Evolutionary conservation across 2,329 filamentous ascomycete genomes (phyloP), one percentile per base, ranked within the genome.

Genomic region (Fusarium brachygibbosum): DNA sequence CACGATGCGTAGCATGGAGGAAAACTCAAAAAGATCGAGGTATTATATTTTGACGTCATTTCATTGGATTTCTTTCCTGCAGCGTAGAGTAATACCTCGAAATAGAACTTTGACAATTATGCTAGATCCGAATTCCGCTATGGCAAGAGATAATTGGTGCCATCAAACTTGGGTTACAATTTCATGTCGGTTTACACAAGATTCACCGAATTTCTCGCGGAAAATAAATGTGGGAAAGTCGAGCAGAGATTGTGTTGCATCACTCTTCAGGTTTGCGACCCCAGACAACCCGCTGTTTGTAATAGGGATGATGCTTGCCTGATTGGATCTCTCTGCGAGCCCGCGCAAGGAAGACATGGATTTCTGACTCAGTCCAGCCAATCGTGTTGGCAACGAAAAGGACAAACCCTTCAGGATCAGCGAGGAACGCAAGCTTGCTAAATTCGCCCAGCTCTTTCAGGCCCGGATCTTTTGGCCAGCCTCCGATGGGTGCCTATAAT

Each of bases 371-470:
- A 2, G 29, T 25, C 59, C 59, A 63, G 2, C 59, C 59, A 4
- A 63, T 63, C 0, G 59, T 63, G 4, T 63, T 63, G 0, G 59
- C 59, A 2, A 63, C 59, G 14, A 63, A 63, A 11, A 63, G 58
- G 14, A 63, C 58, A 10, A 63, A 41, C 0, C 59, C 59, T 56
- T 63, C 58, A 0, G 59, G 48, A 13, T 63, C 59, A 2, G 58
- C 58, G 0, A 63, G 35, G 29, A 63, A 63, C 0, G 58, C 59
- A 31, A 55, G 49, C 2, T 55, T 46, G 8, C 48, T 34, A 1
- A 63, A 62, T 6, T 63, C 28, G 1, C 59, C 59, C 2, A 63
- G 31, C 12, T 63, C 59, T 1, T 63, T 63, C 23, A 56, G 8
- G 0, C 21, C 23, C 2, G 59, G 29, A 9, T 63, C 59, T 2